Conservation (phyloP, 2,329 filamentous ascomycete genomes). For the Colletotrichum gloeosporioides region DNA sequence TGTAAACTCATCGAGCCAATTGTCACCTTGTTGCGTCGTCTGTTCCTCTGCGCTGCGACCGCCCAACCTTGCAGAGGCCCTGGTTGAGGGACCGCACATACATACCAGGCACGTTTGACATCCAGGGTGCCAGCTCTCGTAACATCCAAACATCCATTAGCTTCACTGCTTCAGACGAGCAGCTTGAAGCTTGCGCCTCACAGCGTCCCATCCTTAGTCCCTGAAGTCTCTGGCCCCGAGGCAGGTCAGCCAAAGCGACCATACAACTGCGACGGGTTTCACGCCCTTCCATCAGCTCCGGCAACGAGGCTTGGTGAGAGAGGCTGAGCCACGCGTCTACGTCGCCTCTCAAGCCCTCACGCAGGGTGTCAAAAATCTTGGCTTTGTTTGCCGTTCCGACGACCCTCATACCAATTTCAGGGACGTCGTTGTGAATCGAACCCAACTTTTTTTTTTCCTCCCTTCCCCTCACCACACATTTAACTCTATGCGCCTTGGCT, state of each 20-base stretch:
- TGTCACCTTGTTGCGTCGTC: background rate
- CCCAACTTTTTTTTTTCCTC: background rate
- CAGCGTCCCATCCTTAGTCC: background rate
- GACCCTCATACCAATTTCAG: background rate
- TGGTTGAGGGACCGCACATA: background rate
- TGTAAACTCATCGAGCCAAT: background rate
- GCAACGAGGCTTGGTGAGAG: slow-evolving; percentile 14
- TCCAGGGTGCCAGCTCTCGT: background rate
- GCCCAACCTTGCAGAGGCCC: background rate
- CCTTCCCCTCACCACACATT: background rate
- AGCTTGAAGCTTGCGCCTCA: background rate
- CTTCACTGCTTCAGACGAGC: background rate
- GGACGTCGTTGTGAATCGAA: background rate
- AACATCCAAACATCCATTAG: background rate
- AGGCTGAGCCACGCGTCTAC: slow-evolving; percentile 18
- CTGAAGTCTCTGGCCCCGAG: background rate
- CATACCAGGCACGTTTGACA: background rate
- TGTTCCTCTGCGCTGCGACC: background rate
- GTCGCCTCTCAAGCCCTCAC: background rate
- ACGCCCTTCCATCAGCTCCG: background rate
- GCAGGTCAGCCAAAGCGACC: background rate
- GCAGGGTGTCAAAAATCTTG: background rate
- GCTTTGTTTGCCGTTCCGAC: background rate
- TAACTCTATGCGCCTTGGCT: background rate
- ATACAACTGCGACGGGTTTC: background rate